These are phyloP conservation scores for Mortierella alpina DNA, from an alignment of 192 early-diverging fungal genomes.

Conservation along the genomic window DNA sequence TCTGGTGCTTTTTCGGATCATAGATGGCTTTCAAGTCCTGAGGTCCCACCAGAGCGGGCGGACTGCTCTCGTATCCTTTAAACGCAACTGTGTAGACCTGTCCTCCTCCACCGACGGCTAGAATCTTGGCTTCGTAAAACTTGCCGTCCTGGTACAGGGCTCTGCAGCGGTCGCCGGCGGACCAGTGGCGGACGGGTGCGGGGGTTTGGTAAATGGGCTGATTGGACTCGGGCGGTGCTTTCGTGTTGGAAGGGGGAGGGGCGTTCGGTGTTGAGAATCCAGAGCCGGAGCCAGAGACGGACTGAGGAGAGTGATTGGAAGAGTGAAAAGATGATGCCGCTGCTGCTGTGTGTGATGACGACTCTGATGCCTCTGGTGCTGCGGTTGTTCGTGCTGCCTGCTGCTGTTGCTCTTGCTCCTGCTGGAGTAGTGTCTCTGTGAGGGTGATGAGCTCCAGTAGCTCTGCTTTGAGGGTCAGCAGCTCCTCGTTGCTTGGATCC, in stretches of 20 bases:
- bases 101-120: slow-evolving; percentile 61
- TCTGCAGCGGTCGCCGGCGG: slow-evolving; percentile 68
- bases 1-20: slow-evolving; percentile 57
- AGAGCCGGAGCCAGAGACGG: background rate
- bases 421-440: slow-evolving; percentile 56
- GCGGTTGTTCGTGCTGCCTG: slow-evolving; percentile 1
- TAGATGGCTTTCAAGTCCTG: slow-evolving; percentile 60
- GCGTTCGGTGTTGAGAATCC: slow-evolving; percentile 16
- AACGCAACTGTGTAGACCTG: slow-evolving; percentile 70
- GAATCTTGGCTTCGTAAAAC: slow-evolving; percentile 70
- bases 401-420: slow-evolving; percentile 25
- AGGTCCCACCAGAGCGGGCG: slow-evolving; percentile 58
- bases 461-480: slow-evolving; percentile 72
- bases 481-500: slow-evolving; percentile 77
- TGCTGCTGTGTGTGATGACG: slow-evolving; percentile 3
- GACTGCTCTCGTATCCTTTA: slow-evolving; percentile 68
- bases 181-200: slow-evolving; percentile 42
- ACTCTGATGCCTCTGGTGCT: background rate
- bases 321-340: background rate
- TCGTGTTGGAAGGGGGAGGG: slow-evolving; percentile 19
- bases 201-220: slow-evolving; percentile 37
- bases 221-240: slow-evolving; percentile 5
- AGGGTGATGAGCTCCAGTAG: slow-evolving; percentile 77
- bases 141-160: slow-evolving; percentile 78
- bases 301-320: background rate